phyloP scores from a whole-genome alignment of 2,329 filamentous ascomycete species.

The Diaporthe amygdali region DNA sequence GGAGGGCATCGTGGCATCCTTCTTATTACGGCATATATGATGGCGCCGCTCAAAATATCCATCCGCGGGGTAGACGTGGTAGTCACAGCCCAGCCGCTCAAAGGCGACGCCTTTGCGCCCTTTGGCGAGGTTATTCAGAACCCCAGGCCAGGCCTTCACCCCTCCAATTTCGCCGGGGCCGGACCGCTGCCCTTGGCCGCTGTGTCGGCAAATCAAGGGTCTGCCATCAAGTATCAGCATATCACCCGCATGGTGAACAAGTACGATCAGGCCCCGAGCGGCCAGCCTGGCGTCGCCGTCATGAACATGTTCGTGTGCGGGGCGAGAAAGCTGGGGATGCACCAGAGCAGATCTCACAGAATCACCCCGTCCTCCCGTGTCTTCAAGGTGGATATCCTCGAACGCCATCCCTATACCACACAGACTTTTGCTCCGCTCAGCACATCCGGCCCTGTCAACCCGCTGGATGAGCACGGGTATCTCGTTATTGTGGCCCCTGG shows the following conservation, averaged over 20 bases:
- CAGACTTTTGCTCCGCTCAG: slow-evolving; percentile 88
- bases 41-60: slow-evolving; percentile 36
- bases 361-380: slow-evolving; percentile 32
- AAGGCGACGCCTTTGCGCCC: slow-evolving; percentile 69
- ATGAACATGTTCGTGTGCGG: slow-evolving; percentile 93
- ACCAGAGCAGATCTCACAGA: background rate
- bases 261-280: slow-evolving; percentile 70
- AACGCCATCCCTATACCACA: slow-evolving; percentile 91
- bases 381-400: slow-evolving; percentile 77
- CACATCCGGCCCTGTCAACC: slow-evolving; percentile 37
- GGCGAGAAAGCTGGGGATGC: slow-evolving; percentile 56
- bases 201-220: slow-evolving; percentile 80
- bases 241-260: slow-evolving; percentile 76
- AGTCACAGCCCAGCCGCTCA: slow-evolving; percentile 70
- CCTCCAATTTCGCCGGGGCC: slow-evolving; percentile 42
- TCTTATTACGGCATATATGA: background rate
- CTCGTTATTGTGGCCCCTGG: slow-evolving; percentile 90
- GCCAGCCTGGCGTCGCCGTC: slow-evolving; percentile 60
- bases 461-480: slow-evolving; percentile 53
- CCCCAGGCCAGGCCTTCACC: slow-evolving; percentile 63
- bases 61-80: slow-evolving; percentile 51
- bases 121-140: slow-evolving; percentile 88
- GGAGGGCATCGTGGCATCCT: background rate
- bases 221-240: slow-evolving; percentile 83
- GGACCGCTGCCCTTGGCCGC: slow-evolving; percentile 49